Percentiles rank a stretch among this genome's conserved stretches.
Conservation (phyloP, 2,329 filamentous ascomycete species). For the Intubia oerlemansii region DNA sequence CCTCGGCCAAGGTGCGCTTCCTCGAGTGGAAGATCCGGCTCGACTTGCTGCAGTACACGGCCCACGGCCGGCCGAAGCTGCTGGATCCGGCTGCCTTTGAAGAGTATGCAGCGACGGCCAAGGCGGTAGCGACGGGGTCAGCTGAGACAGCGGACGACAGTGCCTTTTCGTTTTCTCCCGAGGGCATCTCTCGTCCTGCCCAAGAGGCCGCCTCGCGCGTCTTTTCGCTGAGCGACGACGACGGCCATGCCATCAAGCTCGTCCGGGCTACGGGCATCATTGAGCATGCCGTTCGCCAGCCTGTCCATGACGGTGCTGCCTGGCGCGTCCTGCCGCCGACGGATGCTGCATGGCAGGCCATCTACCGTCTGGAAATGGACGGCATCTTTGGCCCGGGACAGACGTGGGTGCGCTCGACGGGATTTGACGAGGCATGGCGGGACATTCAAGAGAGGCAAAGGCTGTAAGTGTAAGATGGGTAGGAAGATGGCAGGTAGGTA, state of each 20-base stretch:
- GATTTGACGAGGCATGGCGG: conserved; percentile 43
- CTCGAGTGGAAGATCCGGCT: conserved; percentile 65
- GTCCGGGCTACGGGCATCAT: conserved; percentile 44
- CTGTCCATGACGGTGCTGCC: conserved; percentile 19
- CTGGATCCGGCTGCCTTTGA: conserved; percentile 14
- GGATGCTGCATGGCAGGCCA: conserved; percentile 35
- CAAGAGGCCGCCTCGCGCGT: conserved; percentile 24
- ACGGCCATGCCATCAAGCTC: conserved; percentile 67
- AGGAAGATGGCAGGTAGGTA: too few relatives aligned
- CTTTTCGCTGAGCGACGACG: conserved; percentile 36
- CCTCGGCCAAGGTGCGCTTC: conserved; percentile 40
- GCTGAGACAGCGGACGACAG: too few relatives aligned
- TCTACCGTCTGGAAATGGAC: conserved; percentile 41
- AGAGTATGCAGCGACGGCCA: not conserved
- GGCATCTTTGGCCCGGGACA: conserved; percentile 29
- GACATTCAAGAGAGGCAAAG: too few relatives aligned
- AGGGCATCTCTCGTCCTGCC: conserved; percentile 23
- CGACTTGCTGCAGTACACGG: conserved; percentile 55
- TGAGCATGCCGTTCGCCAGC: conserved; percentile 20
- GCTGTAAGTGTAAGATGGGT: too few relatives aligned
- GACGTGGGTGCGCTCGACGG: conserved; percentile 39
- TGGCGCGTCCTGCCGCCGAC: conserved; percentile 32
- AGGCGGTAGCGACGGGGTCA: too few relatives aligned
- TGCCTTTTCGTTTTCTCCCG: not conserved
- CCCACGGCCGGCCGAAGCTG: conserved; percentile 40